Evolutionary conservation across 2,329 filamentous ascomycete genomes (phyloP).

Genomic region (Lasiodiplodia citricola): DNA sequence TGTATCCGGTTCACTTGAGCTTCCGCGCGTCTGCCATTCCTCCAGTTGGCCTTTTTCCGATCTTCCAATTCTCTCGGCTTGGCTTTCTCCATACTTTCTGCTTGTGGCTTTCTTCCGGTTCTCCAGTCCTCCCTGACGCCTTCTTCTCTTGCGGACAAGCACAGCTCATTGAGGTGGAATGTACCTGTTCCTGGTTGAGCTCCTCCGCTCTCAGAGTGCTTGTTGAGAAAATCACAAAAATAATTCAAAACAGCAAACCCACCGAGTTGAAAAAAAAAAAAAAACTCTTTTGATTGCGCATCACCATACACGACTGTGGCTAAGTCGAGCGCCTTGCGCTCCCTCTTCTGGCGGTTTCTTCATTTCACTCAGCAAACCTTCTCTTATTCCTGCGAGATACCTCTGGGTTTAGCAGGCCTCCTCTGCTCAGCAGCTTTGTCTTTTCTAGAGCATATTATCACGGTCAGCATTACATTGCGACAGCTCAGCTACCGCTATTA

Average conservation of each 20-base stretch:
- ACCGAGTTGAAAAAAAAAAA: neutral
- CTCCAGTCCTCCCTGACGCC: too few relatives aligned
- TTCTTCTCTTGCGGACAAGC: too few relatives aligned
- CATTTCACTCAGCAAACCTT: neutral
- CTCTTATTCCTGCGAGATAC: neutral
- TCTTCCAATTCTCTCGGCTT: neutral
- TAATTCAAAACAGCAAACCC: neutral
- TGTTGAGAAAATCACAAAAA: neutral
- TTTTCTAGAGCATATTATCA: neutral
- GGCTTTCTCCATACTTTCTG: neutral
- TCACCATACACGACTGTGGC: neutral
- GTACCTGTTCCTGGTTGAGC: too few relatives aligned
- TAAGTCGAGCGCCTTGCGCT: neutral
- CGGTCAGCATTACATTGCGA: neutral
- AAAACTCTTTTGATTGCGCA: neutral
- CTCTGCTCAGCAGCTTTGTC: neutral
- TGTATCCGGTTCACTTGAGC: neutral
- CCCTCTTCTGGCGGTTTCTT: neutral
- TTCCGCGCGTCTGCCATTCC: neutral
- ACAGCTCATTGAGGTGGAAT: too few relatives aligned
- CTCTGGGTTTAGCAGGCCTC: neutral
- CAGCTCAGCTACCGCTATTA: neutral
- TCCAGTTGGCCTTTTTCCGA: neutral
- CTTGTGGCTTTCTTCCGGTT: too few relatives aligned
- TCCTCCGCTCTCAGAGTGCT: neutral